Evolutionary conservation across 148 eudicot species (phyloP), one percentile per base, ranked within the genome.

Genomic region (Heliamphora exappendiculata): DNA sequence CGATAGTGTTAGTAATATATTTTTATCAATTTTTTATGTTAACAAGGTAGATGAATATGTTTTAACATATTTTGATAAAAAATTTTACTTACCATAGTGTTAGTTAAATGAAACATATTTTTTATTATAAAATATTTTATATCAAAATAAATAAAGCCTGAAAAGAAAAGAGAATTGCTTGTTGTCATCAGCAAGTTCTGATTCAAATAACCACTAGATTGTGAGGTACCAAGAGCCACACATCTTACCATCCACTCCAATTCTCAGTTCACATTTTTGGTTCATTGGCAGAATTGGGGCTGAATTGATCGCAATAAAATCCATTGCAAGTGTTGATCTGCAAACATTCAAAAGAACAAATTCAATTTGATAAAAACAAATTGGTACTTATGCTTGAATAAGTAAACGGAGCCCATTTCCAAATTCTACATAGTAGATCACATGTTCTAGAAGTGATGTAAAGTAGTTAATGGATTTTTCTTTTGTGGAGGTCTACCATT

Each of bases 261-360:
- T 93, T 93, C 83, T 95, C 99, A 53, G 99, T 93, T 98, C 99
- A 95, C 82, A 95, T 70, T 72, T 88, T 93, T 29, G 99, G 99
- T 71, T 81, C 89, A 60, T 86, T 84, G 39, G 86, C 84, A 69
- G 97, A 85, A 80, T 93, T 93, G 7, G 94, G 99, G 26, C 90
- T 91, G 83, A 87, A 95, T 73, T 87, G 90, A 75, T 93, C 99
- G 74, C 99, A 95, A 71, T 95, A 95, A 76, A 91, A 95, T 41
- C 96, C 97, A 66, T 95, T 95, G 89, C 98, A 95, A n/a, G 97
- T 92, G 82, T 95, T 88, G 59, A 95, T 93, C 99, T 95, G 89
- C 53, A 78, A 63, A 64, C 24, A 76, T 58, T 50, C 31, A 47
- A 62, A 55, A 70, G 29, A 17, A 71, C 41, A 62, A 29, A 4